Evolutionary conservation across 441 rosid genomes (phyloP), one percentile per base, ranked within the genome.

Genomic region (Eugenia klotzschiana): DNA sequence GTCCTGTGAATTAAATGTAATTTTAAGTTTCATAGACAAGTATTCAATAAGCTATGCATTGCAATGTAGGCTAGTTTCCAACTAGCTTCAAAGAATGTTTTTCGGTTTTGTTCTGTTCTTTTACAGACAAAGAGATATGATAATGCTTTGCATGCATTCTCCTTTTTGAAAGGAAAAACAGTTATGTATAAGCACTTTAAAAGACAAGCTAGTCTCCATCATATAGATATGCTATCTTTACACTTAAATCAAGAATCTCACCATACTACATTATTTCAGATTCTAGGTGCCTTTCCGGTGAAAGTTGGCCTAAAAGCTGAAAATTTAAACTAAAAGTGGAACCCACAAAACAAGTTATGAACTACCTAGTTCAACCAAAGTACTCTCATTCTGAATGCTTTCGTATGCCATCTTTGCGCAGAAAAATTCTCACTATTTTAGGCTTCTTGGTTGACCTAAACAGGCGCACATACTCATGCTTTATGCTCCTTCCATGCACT

Each of bases 1-100:
- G 82, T 93, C 95, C 99, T 95, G 88, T 81, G 55, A 27, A 82
- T 22, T 73, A 87, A 41, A 58, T 53, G 86, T 56, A 73, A 72
- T 20, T 53, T 26, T 33, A 80, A 33, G 69, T 56, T 72, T 23
- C 43, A 69, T 51, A 5, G 53, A 26, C 3, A 10, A 33, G 54
- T 49, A 51, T 12, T 37, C 40, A 25, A 82, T 29, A 80, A 53
- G 14, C n/a, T 79, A 55, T 40, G 14, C 13, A 43, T 26, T 54
- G 3, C 56, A 10, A 54, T 51, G 13, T 60, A 60, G 74, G 72
- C 16, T 37, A 64, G 46, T 64, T 33, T 8, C 46, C 11, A 20
- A 64, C 77, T 18, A 9, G 77, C 43, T 64, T 20, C 77, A 64
- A 64, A 64, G 4, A 1, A 64, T 0, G 1, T 33, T 22, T 64